Conservation (phyloP, 495 filamentous ascomycete species). For the Cercophora sp. region DNA sequence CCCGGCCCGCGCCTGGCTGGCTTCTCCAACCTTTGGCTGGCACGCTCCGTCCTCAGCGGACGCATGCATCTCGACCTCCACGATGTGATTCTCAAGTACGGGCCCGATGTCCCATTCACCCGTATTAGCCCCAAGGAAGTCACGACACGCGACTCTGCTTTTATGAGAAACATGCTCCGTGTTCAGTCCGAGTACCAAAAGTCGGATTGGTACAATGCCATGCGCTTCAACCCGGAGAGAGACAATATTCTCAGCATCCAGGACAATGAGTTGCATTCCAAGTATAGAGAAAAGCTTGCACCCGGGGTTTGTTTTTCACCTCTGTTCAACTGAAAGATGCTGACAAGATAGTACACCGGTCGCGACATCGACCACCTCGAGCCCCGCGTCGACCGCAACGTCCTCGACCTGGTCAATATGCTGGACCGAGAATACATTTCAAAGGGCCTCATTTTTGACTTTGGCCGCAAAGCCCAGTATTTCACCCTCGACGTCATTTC, state of each 20-base stretch:
- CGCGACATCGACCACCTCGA: background rate
- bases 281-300: background rate
- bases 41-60: background rate
- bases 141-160: background rate
- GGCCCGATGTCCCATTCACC: background rate
- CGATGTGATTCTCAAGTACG: background rate
- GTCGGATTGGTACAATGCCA: background rate
- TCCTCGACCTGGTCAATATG: background rate
- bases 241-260: background rate
- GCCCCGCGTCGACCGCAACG: background rate
- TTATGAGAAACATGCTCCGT: background rate
- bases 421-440: background rate
- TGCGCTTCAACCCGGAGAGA: background rate
- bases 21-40: background rate
- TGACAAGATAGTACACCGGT: background rate
- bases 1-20: background rate
- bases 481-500: conserved; percentile 34
- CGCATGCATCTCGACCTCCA: background rate
- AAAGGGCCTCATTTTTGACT: conserved; percentile 17
- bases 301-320: background rate
- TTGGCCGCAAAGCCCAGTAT: conserved; percentile 29
- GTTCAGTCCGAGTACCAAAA: background rate
- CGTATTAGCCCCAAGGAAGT: background rate
- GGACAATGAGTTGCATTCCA: background rate
- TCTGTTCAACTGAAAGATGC: background rate